These are phyloP conservation scores for Papiliotrema flavescens DNA, from an alignment of 1,284 basidiomycete genomes.

Conservation along the genomic window DNA sequence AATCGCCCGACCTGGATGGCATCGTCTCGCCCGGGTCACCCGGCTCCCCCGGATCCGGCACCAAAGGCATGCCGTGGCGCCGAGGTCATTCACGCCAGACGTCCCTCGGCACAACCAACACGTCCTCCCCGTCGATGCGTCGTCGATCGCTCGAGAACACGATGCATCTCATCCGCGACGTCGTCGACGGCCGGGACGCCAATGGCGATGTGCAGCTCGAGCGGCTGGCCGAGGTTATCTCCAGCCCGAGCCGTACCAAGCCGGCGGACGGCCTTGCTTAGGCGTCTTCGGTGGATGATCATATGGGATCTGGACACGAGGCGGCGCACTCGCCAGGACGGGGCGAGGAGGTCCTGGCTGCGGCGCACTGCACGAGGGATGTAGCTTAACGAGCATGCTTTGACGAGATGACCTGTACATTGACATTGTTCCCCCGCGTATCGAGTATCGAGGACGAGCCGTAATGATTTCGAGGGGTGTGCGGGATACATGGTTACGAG, in stretches of 20 bases:
- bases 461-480: too few species aligned
- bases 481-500: too few species aligned
- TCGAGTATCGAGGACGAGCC: too few species aligned
- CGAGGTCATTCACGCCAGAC: slow-evolving; percentile 77
- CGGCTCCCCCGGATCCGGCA: slow-evolving; percentile 41
- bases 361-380: too few species aligned
- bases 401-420: too few species aligned
- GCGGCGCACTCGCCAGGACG: too few species aligned
- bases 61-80: slow-evolving; percentile 35
- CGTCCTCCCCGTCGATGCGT: slow-evolving; percentile 80
- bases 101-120: slow-evolving; percentile 93
- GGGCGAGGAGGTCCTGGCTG: too few species aligned
- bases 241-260: slow-evolving; percentile 28
- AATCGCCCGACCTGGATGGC: slow-evolving; percentile 51
- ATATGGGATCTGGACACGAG: too few species aligned
- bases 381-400: too few species aligned
- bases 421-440: too few species aligned
- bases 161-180: slow-evolving; percentile 89
- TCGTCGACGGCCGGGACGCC: slow-evolving; percentile 64
- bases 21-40: slow-evolving; percentile 39
- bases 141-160: slow-evolving; percentile 92
- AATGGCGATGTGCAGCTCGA: slow-evolving; percentile 42
- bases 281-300: too few species aligned
- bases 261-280: slow-evolving; percentile 3
- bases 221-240: slow-evolving; percentile 47